Base-by-base conservation (phyloP, 1,284 basidiomycete species). In the Trametes pubescens region DNA sequence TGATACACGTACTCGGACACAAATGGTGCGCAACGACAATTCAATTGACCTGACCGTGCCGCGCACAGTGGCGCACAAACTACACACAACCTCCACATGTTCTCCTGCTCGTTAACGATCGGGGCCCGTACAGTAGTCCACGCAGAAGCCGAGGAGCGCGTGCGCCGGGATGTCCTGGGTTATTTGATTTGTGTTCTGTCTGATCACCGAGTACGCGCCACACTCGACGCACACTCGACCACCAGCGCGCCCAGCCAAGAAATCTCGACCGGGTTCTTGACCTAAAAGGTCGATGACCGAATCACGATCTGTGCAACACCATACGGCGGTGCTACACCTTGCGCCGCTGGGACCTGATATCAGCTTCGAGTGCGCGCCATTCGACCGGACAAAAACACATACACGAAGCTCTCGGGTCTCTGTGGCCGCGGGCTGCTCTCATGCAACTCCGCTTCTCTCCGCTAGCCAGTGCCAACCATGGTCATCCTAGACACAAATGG, bases 121-220 rank as follows among this genome's bases (percentile, higher is more conserved):
- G n/a, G 34, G 60, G 53, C 47, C 53, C 46, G 22, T n/a, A 43
- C 53, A 56, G 47, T 35, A 38, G 49, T 40, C 47, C 60, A 44
- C 10, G 47, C 48, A n/a, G 24, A 32, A 32, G 38, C 18, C 37
- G 53, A 44, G n/a, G 22, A 22, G 60, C 18, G 26, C 40, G 48
- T 22, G 29, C 48, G 38, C 60, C 61, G 38, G 40, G 57, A 51
- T 54, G 67, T 64, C 67, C 67, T 68, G 67, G 67, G 62, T 49
- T 68, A 68, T 11, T 68, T 68, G 40, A 68, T 68, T 68, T 68
- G 67, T 26, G 37, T 59, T 58, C 51, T 21, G 52, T 32, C 54
- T 38, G 60, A 59, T 51, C 14, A 26, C 32, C 48, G 40, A 52
- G 40, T 48, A 35, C 57, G 46, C 44, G 34, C 34, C 47, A 52